Conservation (phyloP, 192 early-diverging fungal species). For the Podila verticillata region DNA sequence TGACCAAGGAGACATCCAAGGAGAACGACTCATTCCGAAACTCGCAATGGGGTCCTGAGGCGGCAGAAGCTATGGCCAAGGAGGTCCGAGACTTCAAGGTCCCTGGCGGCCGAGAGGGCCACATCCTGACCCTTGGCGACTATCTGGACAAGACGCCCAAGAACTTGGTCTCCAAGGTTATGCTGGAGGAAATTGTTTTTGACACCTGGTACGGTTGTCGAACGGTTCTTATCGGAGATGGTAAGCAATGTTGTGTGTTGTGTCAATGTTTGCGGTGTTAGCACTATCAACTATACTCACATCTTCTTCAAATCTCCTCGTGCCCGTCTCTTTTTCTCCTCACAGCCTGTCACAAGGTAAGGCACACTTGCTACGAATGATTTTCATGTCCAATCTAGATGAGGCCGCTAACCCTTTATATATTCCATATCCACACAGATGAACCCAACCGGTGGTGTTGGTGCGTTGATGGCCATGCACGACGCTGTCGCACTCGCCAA, state of each 20-base stretch:
- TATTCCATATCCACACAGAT: too few relatives aligned
- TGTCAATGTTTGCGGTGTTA: neutral
- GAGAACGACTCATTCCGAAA: neutral
- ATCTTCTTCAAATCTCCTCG: neutral
- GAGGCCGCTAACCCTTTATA: neutral
- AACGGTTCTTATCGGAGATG: slow-evolving; percentile 9
- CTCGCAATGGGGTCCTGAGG: neutral
- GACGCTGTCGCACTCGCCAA: neutral
- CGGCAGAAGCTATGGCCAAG: neutral
- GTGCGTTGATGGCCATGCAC: neutral
- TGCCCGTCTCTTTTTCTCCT: neutral
- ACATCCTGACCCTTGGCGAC: neutral
- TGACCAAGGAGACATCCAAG: neutral
- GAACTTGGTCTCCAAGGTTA: neutral
- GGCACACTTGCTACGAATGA: neutral
- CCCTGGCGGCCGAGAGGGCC: neutral
- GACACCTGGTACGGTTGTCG: slow-evolving; percentile 4
- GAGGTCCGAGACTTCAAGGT: neutral
- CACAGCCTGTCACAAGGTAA: neutral
- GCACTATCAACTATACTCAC: neutral
- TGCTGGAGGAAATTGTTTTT: slow-evolving; percentile 10
- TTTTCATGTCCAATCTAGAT: neutral
- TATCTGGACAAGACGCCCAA: neutral
- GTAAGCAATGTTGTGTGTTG: neutral
- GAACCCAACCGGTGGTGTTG: too few relatives aligned